Evolutionary conservation across 345 rosid genomes (phyloP).

Genomic region (Syzygium aromaticum): DNA sequence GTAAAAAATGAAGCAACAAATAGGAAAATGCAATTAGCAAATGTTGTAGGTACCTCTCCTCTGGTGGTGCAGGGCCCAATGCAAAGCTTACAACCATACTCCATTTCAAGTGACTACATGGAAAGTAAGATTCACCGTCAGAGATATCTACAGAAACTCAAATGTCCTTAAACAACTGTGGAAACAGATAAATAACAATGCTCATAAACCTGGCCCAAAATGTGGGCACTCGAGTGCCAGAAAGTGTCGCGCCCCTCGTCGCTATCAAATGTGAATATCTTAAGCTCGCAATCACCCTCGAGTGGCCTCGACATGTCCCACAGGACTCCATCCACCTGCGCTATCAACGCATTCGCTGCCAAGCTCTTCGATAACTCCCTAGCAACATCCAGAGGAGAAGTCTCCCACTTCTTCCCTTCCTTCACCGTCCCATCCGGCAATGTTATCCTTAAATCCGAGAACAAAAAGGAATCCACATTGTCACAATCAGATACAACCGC

Average conservation of each 20-base stretch:
- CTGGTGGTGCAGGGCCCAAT: constrained; percentile 97
- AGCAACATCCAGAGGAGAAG: constrained; percentile 71
- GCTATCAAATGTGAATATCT: constrained; percentile 57
- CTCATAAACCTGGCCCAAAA: constrained; percentile 76
- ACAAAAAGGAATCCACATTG: neutral
- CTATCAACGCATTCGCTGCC: constrained; percentile 63
- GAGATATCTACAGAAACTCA: neutral
- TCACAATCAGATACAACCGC: neutral
- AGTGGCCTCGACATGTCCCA: constrained; percentile 93
- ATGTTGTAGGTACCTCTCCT: constrained; percentile 68
- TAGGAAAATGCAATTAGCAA: neutral
- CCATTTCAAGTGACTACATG: constrained; percentile 69
- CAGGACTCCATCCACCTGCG: constrained; percentile 64
- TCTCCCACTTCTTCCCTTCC: constrained; percentile 83
- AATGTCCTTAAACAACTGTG: neutral
- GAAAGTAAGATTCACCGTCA: neutral
- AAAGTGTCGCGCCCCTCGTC: constrained; percentile 93
- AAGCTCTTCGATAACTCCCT: constrained; percentile 57
- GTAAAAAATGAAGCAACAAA: neutral
- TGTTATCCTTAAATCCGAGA: constrained; percentile 32
- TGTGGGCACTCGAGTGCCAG: constrained; percentile 98
- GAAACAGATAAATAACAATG: neutral
- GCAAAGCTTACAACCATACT: constrained; percentile 90
- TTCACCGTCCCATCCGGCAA: constrained; percentile 65
- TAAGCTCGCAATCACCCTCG: constrained; percentile 69